Conservation (phyloP, 208 protist species). For the Crithidia thermophila region DNA sequence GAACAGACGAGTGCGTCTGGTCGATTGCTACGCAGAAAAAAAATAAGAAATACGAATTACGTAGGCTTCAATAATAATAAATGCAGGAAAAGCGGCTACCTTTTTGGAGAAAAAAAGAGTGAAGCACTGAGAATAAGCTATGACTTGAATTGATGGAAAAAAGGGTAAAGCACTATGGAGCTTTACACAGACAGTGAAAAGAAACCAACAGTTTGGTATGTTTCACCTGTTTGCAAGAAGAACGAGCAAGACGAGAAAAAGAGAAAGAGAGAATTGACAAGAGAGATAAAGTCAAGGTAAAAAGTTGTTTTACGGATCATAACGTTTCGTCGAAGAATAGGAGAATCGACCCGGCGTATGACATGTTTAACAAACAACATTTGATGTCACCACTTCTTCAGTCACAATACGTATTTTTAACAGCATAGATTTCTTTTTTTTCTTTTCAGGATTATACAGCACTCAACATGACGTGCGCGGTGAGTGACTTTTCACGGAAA, state of each 20-base stretch:
- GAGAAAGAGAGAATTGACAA: slow-evolving; percentile 2
- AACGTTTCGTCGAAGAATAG: background rate
- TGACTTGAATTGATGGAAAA: slow-evolving; percentile 1
- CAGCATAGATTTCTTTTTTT: background rate
- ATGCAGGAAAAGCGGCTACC: too few relatives aligned
- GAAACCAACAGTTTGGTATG: too few relatives aligned
- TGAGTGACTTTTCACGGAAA: slow-evolving; percentile 20
- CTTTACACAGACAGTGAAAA: too few relatives aligned
- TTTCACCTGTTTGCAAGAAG: background rate
- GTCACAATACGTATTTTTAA: too few relatives aligned
- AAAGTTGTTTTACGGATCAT: slow-evolving; percentile 3
- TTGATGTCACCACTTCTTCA: too few relatives aligned
- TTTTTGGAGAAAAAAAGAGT: too few relatives aligned
- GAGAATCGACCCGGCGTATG: background rate
- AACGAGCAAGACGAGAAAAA: background rate
- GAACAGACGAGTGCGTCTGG: background rate
- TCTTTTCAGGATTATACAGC: background rate
- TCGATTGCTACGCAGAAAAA: too few relatives aligned
- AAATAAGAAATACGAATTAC: background rate
- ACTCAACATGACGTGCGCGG: background rate
- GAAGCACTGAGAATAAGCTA: too few relatives aligned
- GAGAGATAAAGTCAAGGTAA: background rate
- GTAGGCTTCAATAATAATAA: too few relatives aligned
- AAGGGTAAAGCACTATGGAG: too few relatives aligned
- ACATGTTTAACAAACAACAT: too few relatives aligned